Evolutionary conservation across 306 rosid species (phyloP).

Genomic region (Castanospermum australe): DNA sequence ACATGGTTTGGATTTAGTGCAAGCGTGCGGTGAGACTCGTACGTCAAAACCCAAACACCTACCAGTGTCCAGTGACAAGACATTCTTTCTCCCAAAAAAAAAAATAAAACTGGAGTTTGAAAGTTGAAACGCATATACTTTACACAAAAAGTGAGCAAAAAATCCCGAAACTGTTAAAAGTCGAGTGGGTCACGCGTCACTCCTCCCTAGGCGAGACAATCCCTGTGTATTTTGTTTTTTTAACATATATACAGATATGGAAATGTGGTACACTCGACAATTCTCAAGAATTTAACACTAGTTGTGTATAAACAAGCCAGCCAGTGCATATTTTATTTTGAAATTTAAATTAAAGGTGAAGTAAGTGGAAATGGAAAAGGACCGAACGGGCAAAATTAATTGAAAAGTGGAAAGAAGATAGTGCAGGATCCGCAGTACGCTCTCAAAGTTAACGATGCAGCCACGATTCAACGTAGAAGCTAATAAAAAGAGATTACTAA

Average conservation of each 20-base stretch:
- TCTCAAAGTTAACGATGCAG: conserved; percentile 22
- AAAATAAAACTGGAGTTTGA: conserved; percentile 21
- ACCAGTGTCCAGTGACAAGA: neutral
- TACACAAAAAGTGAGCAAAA: conserved; percentile 39
- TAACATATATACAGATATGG: conserved; percentile 27
- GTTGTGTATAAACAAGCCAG: neutral
- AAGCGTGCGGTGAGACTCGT: conserved; percentile 41
- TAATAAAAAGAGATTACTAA: conserved; percentile 7
- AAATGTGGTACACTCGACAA: conserved; percentile 27
- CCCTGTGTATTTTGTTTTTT: conserved; percentile 18
- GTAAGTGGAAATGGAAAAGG: conserved; percentile 56
- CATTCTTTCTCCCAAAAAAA: neutral
- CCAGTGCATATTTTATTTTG: conserved; percentile 11
- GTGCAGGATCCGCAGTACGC: conserved; percentile 36
- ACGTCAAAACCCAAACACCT: conserved; percentile 23
- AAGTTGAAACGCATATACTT: conserved; percentile 26
- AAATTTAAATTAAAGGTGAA: conserved; percentile 74
- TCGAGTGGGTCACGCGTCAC: conserved; percentile 57
- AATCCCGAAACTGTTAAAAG: conserved; percentile 20
- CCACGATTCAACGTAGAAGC: conserved; percentile 12
- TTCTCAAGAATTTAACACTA: conserved; percentile 15
- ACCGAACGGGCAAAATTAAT: conserved; percentile 33
- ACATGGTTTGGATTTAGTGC: conserved; percentile 37
- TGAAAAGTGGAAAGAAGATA: conserved; percentile 9
- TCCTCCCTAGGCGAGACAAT: conserved; percentile 38